Evolutionary conservation across 208 protist genomes (phyloP), one percentile per base, ranked within the genome.

Genomic region (Acanthamoeba triangularis): DNA sequence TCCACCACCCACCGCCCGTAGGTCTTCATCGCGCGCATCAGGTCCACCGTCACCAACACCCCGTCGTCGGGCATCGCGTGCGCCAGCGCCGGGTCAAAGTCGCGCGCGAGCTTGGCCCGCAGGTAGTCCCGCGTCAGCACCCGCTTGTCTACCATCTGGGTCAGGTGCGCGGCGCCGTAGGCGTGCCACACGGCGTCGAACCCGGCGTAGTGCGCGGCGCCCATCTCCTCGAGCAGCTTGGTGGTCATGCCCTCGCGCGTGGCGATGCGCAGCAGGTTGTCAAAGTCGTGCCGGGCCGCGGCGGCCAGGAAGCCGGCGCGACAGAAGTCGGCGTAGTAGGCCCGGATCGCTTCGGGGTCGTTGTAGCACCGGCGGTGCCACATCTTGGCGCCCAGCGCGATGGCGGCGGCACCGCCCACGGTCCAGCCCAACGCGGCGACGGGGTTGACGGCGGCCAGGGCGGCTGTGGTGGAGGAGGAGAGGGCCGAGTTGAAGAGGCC

Each of bases 101-200:
- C 72, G 16, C 33, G 18, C 10, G 41, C 72, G 33, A 80, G 41
- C 35, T 33, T 37, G 72, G 14, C 28, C 13, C 41, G 72, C 20
- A 80, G 72, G 35, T n/a, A 47, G 18, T 80, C 72, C 33, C 2
- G 72, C 35, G 72, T 47, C 10, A 80, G 35, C 30, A 80, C 35
- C 11, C 72, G 33, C 14, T 23, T 25, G 33, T 20, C 10, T 11
- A 80, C 25, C 18, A 80, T 49, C 33, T 49, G 20, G 18, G 30
- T 33, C 18, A 80, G 72, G 41, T 80, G 14, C 16, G 13, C 72
- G n/a, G 14, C 20, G 35, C 72, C 72, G 72, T 80, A 80, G 30
- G 72, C 41, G 72, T 30, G 72, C 72, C 72, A 80, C 72, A 80
- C 72, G 30, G 72, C 72, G 7, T 80, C 72, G 33, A 80, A 80